Base-by-base conservation (phyloP, 306 rosid genomes). In the Coriaria nepalensis region DNA sequence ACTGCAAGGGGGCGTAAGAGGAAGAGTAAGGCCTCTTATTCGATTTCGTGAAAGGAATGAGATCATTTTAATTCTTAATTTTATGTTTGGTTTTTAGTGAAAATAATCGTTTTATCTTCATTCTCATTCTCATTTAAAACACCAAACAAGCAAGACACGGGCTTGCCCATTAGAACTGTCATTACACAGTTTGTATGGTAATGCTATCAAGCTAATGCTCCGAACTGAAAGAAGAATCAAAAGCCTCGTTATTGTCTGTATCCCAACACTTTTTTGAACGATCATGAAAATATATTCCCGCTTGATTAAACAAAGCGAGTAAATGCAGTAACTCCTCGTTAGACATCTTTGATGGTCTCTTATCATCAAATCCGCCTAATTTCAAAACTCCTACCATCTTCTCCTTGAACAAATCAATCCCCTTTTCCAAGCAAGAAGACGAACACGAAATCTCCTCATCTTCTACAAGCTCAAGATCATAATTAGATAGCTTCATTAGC, bases 301-400 rank as follows among this genome's bases (percentile, higher is more conserved):
- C 78, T 49, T 71, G 63, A 67, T 85, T 85, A 46, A 85, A 85
- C 72, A 79, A 62, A 38, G 71, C 71, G 6, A 74, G 73, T 57
- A 90, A 68, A 67, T 61, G 73, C 62, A 81, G 67, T 13, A 81
- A 62, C 34, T 79, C 87, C 53, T 73, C 76, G 5, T 73, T 37
- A 9, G 77, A 73, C 56, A 84, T 57, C 63, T 85, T 90, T 0
- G 65, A 70, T 63, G 98, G 92, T 67, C 98, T 71, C 74, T 75
- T 85, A 11, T 69, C 77, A 34, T 75, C 83, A 53, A 71, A 85
- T 34, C 76, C 73, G 10, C 71, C 78, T 7, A 72, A 62, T 61
- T 59, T 75, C 45, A 90, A 64, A 10, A 84, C 85, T 35, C 60
- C 72, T 6, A 80, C 12, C 4, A 79, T 44, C 82, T 68, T 71